These are phyloP conservation scores for Paramecium sonneborni DNA, from an alignment of 73 alveolate species.

Conservation along the genomic window DNA sequence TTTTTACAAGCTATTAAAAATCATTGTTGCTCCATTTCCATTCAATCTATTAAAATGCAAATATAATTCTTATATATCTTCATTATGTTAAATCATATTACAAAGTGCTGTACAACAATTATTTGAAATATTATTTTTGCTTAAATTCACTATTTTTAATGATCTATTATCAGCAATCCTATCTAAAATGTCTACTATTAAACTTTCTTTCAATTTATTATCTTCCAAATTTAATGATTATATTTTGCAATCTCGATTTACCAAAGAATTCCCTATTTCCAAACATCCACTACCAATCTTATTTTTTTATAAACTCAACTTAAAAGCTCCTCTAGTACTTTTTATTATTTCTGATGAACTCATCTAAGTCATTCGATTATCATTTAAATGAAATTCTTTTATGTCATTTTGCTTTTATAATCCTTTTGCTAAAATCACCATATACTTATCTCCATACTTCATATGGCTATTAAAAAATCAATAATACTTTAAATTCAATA, in stretches of 20 bases:
- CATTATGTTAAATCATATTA: not conserved
- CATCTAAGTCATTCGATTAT: not conserved
- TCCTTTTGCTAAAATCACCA: constrained; percentile 17
- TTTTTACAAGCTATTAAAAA: constrained; percentile 49
- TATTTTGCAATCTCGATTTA: constrained; percentile 33
- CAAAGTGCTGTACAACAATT: not conserved
- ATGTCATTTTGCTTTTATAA: not conserved
- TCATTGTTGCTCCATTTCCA: constrained; percentile 4
- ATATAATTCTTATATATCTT: constrained; percentile 14
- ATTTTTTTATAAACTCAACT: not conserved
- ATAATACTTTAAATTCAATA: not conserved
- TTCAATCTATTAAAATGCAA: constrained; percentile 1
- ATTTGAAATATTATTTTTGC: not conserved
- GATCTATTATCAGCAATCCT: constrained; percentile 20
- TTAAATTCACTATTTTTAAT: constrained; percentile 4
- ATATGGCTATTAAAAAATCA: not conserved
- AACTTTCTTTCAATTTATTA: constrained; percentile 29
- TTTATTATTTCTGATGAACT: not conserved
- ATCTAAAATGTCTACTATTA: constrained; percentile 1
- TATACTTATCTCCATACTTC: constrained; percentile 32
- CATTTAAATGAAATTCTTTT: not conserved
- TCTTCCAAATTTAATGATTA: constrained; percentile 52
- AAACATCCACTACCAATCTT: constrained; percentile 6
- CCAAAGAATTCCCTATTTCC: not conserved
- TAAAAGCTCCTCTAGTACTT: constrained; percentile 14